These are phyloP conservation scores for Diaporthe velutina DNA, from an alignment of 2,329 filamentous ascomycete species.

Conservation along the genomic window DNA sequence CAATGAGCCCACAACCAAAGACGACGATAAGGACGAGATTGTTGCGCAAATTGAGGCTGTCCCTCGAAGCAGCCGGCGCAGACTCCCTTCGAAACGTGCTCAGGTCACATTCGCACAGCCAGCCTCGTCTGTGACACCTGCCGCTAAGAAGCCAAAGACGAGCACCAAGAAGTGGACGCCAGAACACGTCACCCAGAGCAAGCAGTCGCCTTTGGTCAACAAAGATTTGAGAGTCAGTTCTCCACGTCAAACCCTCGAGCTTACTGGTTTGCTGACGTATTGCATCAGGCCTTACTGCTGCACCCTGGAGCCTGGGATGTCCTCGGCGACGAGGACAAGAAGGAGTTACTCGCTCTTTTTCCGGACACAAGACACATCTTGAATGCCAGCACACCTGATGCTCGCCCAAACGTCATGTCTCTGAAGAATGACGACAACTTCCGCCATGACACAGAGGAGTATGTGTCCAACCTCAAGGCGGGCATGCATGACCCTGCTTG, in stretches of 20 bases:
- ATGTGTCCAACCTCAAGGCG: slow-evolving; percentile 57
- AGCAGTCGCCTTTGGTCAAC: slow-evolving; percentile 50
- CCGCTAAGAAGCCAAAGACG: slow-evolving; percentile 45
- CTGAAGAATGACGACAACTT: slow-evolving; percentile 58
- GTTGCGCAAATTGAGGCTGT: slow-evolving; percentile 13
- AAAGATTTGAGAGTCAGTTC: slow-evolving; percentile 51
- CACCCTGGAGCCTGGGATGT: slow-evolving; percentile 54
- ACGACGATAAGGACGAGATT: not conserved
- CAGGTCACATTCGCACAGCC: not conserved
- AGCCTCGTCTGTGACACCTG: slow-evolving; percentile 10
- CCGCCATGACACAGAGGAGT: slow-evolving; percentile 56
- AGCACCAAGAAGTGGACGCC: slow-evolving; percentile 46
- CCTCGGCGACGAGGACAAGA: slow-evolving; percentile 50
- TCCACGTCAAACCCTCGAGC: not conserved
- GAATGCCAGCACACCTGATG: slow-evolving; percentile 46
- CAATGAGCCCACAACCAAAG: not conserved
- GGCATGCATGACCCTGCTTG: slow-evolving; percentile 67
- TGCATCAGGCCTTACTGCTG: slow-evolving; percentile 51
- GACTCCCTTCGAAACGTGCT: slow-evolving; percentile 26
- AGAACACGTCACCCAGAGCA: slow-evolving; percentile 51
- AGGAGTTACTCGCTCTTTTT: slow-evolving; percentile 52
- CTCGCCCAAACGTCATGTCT: slow-evolving; percentile 51
- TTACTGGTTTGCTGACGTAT: slow-evolving; percentile 30
- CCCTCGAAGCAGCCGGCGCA: not conserved
- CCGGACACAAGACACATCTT: slow-evolving; percentile 51